These are phyloP conservation scores for Closterium sp. DNA, from an alignment of 139 green algal species.

Conservation along the genomic window DNA sequence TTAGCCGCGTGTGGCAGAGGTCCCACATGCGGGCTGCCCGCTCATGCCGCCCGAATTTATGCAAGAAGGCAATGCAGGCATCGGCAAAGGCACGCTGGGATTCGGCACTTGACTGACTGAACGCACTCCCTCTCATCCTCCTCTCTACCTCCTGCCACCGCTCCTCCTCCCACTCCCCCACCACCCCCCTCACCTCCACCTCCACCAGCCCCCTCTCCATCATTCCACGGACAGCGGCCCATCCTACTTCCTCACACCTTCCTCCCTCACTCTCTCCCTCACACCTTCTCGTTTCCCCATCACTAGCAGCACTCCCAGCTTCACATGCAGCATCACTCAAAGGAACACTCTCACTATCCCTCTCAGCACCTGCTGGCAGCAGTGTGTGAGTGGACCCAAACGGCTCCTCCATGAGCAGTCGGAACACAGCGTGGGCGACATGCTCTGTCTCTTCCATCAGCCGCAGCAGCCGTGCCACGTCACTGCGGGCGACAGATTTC, in stretches of 20 bases:
- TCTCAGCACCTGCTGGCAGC: neutral
- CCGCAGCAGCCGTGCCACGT: slow-evolving; percentile 4
- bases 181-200: neutral
- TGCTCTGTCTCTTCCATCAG: slow-evolving; percentile 20
- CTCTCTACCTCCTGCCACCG: neutral
- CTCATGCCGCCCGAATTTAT: neutral
- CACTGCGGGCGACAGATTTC: neutral
- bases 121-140: neutral
- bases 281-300: neutral
- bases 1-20: neutral
- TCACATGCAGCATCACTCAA: neutral
- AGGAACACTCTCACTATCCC: no score
- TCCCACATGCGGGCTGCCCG: neutral
- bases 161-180: neutral
- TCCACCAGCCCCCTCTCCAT: neutral
- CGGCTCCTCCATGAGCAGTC: slow-evolving; percentile 8
- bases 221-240: neutral
- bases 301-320: no score
- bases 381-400: neutral
- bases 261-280: neutral
- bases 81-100: neutral
- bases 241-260: neutral
- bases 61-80: neutral
- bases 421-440: neutral
- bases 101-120: neutral